Conservation (phyloP, 148 eudicot species). For the Polygonum maritimum region DNA sequence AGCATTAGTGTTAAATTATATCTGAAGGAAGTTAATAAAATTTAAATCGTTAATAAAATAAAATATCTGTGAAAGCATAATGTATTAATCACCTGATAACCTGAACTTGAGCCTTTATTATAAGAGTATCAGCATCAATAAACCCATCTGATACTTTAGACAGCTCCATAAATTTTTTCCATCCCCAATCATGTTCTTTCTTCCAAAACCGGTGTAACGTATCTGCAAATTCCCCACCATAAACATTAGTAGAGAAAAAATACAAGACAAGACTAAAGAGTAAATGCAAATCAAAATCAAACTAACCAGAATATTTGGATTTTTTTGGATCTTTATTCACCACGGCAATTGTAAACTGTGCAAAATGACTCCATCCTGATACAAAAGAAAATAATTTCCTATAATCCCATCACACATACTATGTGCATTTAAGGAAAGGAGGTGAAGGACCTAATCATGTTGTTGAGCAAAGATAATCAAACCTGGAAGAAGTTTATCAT, state of each 20-base stretch:
- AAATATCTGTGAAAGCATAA: neutral
- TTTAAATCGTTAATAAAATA: neutral
- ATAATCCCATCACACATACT: neutral
- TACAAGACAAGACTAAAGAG: neutral
- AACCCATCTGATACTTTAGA: conserved; percentile 84
- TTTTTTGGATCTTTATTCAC: conserved; percentile 88
- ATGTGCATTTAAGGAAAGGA: neutral
- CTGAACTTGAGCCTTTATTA: conserved; percentile 90
- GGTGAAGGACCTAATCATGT: conserved; percentile 72
- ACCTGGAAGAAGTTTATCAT: conserved; percentile 97
- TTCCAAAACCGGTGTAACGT: conserved; percentile 91
- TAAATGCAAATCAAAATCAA: neutral
- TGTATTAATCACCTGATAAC: conserved; percentile 54
- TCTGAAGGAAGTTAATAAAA: neutral
- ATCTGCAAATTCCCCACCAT: conserved; percentile 29
- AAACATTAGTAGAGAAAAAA: conserved; percentile 7
- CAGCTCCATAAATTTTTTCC: conserved; percentile 93
- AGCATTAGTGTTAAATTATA: neutral
- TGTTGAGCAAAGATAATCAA: conserved; percentile 15
- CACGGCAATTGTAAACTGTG: conserved; percentile 90
- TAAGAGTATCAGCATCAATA: conserved; percentile 64
- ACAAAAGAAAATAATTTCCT: neutral
- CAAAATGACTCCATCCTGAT: conserved; percentile 73
- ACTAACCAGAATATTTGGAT: conserved; percentile 80
- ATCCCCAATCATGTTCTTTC: conserved; percentile 98